Base-by-base conservation (phyloP, 495 filamentous ascomycete species). In the Penicillium atrosanguineum region DNA sequence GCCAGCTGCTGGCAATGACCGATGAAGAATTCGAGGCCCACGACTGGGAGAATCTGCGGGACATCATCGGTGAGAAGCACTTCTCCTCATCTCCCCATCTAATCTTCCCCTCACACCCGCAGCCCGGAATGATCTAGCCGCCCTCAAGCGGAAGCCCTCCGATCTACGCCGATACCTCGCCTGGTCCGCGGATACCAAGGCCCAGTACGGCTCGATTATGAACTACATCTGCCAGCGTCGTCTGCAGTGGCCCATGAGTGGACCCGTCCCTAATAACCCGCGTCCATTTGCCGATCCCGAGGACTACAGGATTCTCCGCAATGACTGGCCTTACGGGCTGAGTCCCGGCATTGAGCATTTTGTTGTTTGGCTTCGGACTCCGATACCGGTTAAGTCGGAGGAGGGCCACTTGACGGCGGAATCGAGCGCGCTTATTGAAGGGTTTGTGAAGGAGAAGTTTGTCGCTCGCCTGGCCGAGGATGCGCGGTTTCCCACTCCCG, bases 311-410 rank as follows among this genome's bases (percentile, higher is more conserved):
- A 86, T 95, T 52, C 73, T 95, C 25, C 74, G 78, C 52, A 97
- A 97, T 61, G 91, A 96, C 74, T 97, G 92, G 92, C 91, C 91
- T 1, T 96, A 97, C 65, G 92, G 87, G 0, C 63, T 92, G 23
- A 79, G 65, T 0, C 74, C 82, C 6, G 87, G 84, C 29, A 88
- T 96, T 61, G 50, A 62, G n/a, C 83, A 86, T 60, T 65, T 86
- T 18, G 72, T 84, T 8, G 76, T 85, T 12, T 86, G 83, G 83
- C 62, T 74, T 36, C 81, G 83, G 44, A 80, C 77, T n/a, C 78
- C 74, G 0, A 70, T 85, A 14, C 49, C 73, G 2, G 72, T 76
- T 0, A 67, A 79, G 37, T 66, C 60, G 20, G 68, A 65, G 4
- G 80, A 71, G n/a, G 91, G 91, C 3, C 88, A 91, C 64, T 71